Conservation (phyloP, 495 filamentous ascomycete genomes). For the Pseudomonodictys pantanalensis region DNA sequence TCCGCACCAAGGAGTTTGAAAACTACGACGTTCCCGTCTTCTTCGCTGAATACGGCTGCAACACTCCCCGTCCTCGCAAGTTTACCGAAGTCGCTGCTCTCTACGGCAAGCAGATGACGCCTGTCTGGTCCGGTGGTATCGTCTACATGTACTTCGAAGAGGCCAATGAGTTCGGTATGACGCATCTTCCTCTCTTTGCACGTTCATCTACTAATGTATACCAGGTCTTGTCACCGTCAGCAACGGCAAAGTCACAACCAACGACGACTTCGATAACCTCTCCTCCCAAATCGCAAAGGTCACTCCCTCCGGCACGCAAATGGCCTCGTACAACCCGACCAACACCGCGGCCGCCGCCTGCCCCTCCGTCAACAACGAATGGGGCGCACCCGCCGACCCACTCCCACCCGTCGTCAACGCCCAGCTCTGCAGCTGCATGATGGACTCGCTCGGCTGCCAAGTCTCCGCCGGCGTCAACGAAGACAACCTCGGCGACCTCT, state of each 20-base stretch:
- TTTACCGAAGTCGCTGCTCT: slow-evolving; percentile 87
- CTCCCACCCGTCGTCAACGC: slow-evolving; percentile 80
- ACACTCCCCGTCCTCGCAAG: slow-evolving; percentile 65
- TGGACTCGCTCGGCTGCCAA: slow-evolving; percentile 65
- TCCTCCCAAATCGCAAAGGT: slow-evolving; percentile 66
- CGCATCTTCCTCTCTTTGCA: background rate
- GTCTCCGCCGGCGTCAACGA: slow-evolving; percentile 50
- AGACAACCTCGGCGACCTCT: slow-evolving; percentile 61
- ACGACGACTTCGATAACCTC: slow-evolving; percentile 72
- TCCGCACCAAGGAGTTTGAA: slow-evolving; percentile 74
- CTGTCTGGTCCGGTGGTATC: slow-evolving; percentile 88
- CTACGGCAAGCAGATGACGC: slow-evolving; percentile 75
- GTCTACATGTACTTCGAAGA: slow-evolving; percentile 98
- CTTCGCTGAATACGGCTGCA: slow-evolving; percentile 98
- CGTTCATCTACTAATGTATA: slow-evolving; percentile 1
- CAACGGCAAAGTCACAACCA: slow-evolving; percentile 55
- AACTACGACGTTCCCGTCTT: slow-evolving; percentile 90
- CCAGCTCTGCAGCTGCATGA: slow-evolving; percentile 79
- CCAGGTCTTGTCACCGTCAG: slow-evolving; percentile 64
- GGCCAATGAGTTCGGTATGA: slow-evolving; percentile 78
- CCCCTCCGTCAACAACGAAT: slow-evolving; percentile 61
- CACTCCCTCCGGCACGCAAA: slow-evolving; percentile 63
- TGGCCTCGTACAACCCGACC: slow-evolving; percentile 68
- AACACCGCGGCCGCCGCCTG: slow-evolving; percentile 72
- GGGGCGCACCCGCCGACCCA: slow-evolving; percentile 61